Conservation (phyloP, 768 basidiomycete species). For the Gautieria morchelliformis region DNA sequence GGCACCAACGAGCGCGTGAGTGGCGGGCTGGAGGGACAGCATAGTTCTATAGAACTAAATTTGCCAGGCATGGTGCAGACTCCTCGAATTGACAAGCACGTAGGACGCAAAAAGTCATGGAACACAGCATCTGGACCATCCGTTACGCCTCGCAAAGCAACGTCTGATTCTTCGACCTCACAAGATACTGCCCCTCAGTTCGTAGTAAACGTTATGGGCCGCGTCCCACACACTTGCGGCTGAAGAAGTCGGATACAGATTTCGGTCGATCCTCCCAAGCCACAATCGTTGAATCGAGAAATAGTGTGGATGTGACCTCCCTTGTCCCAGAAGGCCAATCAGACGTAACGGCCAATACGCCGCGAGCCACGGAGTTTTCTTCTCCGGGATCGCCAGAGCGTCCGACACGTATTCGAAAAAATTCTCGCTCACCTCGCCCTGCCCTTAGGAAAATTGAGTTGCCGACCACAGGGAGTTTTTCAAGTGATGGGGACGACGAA, state of each 20-base stretch:
- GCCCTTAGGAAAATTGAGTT: constrained; percentile 24
- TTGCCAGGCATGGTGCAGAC: constrained; percentile 15
- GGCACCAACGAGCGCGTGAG: constrained; percentile 18
- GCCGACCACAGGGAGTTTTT: constrained; percentile 46
- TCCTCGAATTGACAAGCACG: constrained; percentile 20
- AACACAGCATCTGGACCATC: constrained; percentile 20
- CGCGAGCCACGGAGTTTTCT: constrained; percentile 40
- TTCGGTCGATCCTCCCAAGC: constrained; percentile 7
- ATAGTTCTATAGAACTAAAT: not conserved
- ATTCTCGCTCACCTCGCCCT: constrained; percentile 14
- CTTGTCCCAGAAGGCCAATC: constrained; percentile 43
- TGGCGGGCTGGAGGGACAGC: constrained; percentile 10
- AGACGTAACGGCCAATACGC: constrained; percentile 48
- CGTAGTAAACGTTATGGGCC: constrained; percentile 40
- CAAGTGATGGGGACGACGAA: constrained; percentile 70
- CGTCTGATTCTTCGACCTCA: constrained; percentile 41
- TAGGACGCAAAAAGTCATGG: constrained; percentile 28
- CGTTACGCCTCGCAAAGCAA: constrained; percentile 24
- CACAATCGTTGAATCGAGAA: constrained; percentile 23
- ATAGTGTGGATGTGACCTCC: constrained; percentile 33
- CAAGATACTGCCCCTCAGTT: constrained; percentile 26
- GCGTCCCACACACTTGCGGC: constrained; percentile 40
- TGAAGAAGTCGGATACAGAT: constrained; percentile 19
- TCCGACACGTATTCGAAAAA: constrained; percentile 22
- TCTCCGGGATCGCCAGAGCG: constrained; percentile 6